Base-by-base conservation (phyloP, 805 yeast genomes). In the Grigorovia humatica region DNA sequence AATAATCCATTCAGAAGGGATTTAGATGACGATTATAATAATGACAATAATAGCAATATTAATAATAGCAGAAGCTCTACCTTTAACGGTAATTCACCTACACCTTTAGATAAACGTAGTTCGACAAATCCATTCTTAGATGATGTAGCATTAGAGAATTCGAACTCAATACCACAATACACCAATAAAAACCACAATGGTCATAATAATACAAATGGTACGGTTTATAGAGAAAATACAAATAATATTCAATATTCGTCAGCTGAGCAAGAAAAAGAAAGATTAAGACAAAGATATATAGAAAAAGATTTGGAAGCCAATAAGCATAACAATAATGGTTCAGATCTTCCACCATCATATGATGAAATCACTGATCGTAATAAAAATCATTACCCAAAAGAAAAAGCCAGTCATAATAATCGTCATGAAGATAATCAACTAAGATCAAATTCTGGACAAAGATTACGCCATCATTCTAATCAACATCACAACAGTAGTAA, bases 1-100 rank as follows among this genome's bases (percentile, higher is more conserved):
- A 82, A 82, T 64, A 85, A 85, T 58, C 91, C 91, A n/a, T 85
- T 85, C 66, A 75, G 91, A 61, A 72, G 72, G 8, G 51, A 42
- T 17, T 44, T 42, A 38, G 20, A 35, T 35, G 32, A 46, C 35
- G 13, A 29, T 6, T 18, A 18, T 49, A 30, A 44, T 45, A 38
- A 43, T n/a, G 18, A 42, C n/a, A 11, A n/a, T 18, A 42, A 17
- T 18, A 42, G 41, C 18, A 46, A 17, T 30, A n/a, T 32, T 30
- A 43, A 38, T 29, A 42, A 27, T 27, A 41, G 30, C n/a, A 29
- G 6, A 23, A 23, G 27, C 27, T 4, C 6, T 23, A 23, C 27
- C 6, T 23, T 23, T 23, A 23, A 23, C 15, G n/a, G 43, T 29
- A 43, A 35, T 17, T 40, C 38, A 17, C 30, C 50, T 13, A 23